Conservation (phyloP, 2,329 filamentous ascomycete species). For the Apiospora saccharicola region DNA sequence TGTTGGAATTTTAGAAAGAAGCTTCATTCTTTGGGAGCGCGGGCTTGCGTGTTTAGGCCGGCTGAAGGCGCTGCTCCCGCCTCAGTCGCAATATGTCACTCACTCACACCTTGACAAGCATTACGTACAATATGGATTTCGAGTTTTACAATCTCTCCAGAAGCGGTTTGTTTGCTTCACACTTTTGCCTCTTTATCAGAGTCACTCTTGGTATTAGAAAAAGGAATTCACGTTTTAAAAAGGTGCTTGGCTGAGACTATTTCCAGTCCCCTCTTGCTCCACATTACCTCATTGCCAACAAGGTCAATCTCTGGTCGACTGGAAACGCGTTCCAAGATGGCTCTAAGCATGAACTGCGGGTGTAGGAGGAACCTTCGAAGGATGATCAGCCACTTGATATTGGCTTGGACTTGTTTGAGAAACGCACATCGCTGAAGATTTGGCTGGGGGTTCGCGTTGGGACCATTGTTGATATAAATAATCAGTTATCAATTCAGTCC, state of each 20-base stretch:
- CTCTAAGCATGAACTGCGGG: not conserved
- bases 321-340: not conserved
- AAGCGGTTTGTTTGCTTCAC: no score
- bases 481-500: not conserved
- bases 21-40: no score
- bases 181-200: no score
- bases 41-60: no score
- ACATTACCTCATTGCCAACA: not conserved
- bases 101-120: no score
- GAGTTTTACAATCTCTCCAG: no score
- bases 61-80: no score
- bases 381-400: not conserved
- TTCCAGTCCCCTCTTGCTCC: not conserved
- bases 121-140: no score
- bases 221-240: not conserved
- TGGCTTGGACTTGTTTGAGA: not conserved
- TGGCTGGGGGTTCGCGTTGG: not conserved
- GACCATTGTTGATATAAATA: not conserved
- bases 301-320: not conserved
- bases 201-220: no score
- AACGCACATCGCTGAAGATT: not conserved
- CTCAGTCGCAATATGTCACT: no score
- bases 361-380: not conserved
- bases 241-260: conserved; percentile 13
- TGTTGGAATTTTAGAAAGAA: no score